Percentiles rank a stretch among this genome's conserved stretches.
Conservation (phyloP, 2,329 filamentous ascomycete species). For the Pseudocercospora musae region DNA sequence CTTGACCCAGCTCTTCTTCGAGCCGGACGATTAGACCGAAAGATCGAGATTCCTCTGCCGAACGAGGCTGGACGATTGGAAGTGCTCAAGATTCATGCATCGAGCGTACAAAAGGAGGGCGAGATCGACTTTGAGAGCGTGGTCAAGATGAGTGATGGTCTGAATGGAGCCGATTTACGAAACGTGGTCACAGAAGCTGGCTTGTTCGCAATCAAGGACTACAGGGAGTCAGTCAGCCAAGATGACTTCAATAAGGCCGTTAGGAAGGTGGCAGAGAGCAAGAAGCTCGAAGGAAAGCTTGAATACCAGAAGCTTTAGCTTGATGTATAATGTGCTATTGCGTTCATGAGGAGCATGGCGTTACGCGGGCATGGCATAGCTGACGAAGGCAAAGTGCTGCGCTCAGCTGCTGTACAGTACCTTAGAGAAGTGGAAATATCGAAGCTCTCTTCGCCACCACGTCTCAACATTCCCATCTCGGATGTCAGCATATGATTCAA, state of each 20-base stretch:
- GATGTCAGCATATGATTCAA: no score
- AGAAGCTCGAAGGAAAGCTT: conserved; percentile 97
- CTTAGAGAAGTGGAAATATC: background rate
- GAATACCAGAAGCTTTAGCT: conserved; percentile 48
- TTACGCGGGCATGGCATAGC: conserved; percentile 8
- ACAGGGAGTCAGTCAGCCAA: conserved; percentile 92
- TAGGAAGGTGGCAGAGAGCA: conserved; percentile 91
- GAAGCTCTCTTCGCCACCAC: background rate
- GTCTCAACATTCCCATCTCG: background rate
- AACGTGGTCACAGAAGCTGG: conserved; percentile 98
- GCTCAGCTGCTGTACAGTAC: background rate
- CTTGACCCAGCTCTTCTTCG: conserved; percentile 89
- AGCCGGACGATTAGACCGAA: conserved; percentile 89
- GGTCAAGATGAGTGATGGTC: conserved; percentile 98
- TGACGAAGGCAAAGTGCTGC: background rate
- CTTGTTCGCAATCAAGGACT: conserved; percentile 97
- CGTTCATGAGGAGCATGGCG: conserved; percentile 14
- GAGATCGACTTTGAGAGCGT: conserved; percentile 99
- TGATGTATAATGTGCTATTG: conserved; percentile 9
- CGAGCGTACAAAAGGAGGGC: conserved; percentile 80
- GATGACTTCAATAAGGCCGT: conserved; percentile 99
- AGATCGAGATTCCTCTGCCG: conserved; percentile 95
- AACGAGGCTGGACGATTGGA: conserved; percentile 96
- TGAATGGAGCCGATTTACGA: conserved; percentile 94
- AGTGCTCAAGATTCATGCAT: conserved; percentile 96